Base-by-base conservation (phyloP, 2,329 filamentous ascomycete genomes). In the Cordyceps farinosa region DNA sequence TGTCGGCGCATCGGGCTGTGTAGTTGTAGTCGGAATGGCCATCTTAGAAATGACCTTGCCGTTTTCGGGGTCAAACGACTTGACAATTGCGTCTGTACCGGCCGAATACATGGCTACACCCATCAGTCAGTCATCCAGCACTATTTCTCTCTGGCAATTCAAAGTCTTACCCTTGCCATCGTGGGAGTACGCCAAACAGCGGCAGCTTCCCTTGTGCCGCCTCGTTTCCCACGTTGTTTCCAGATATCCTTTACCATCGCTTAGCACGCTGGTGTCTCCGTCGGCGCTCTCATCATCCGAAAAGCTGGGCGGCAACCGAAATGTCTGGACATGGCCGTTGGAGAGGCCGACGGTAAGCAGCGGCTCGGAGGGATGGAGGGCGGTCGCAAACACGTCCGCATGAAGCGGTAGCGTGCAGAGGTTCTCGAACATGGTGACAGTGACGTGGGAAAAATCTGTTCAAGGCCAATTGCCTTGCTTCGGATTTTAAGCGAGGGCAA, bases 131-230 rank as follows among this genome's bases (percentile, higher is more conserved):
- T 45, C 65, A 47, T 10, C 22, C 22, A 22, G 7, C 45, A 11
- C 5, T 22, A 27, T 34, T 22, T 22, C 2, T 6, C 15, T 30
- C 47, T 29, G 1, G 15, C 22, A 5, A 29, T 3, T 32, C 8
- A n/a, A 50, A 36, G 81, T 87, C 78, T 82, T 76, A 80, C 88
- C 82, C 67, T 85, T 79, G 17, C 94, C 95, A 73, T 97, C 93
- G 63, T 86, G 76, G 67, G 87, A 89, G 77, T 93, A 98, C 5
- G 84, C 87, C 62, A 98, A 78, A 65, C 87, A 88, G 60, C 95
- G 85, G 73, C 94, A 98, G 81, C 92, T 97, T 13, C 92, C 94
- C 80, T 97, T 96, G 79, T 99, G 95, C 65, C 95, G 84, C 68
- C 88, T 84, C 5, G 95, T 98, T 70, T 86, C 85, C 95, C 95